These are phyloP conservation scores for Ogataea ganodermae DNA, from an alignment of 805 yeast genomes.

Conservation along the genomic window DNA sequence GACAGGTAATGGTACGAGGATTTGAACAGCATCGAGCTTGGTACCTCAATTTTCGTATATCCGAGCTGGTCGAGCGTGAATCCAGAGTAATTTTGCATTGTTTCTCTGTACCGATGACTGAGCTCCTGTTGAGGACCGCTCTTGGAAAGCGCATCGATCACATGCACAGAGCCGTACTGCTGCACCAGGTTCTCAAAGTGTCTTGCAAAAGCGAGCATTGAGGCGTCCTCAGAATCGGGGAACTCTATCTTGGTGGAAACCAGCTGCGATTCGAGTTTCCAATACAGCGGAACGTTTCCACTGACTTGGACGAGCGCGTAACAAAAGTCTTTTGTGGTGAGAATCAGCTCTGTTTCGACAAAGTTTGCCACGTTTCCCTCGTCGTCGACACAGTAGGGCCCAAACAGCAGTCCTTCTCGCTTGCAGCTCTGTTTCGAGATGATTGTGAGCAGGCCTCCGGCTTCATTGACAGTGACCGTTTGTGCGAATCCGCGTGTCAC, in stretches of 20 bases:
- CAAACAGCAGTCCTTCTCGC: constrained; percentile 51
- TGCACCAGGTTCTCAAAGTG: constrained; percentile 50
- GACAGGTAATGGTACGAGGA: constrained; percentile 29
- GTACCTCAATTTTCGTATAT: constrained; percentile 40
- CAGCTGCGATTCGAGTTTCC: constrained; percentile 52
- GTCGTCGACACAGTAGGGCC: constrained; percentile 61
- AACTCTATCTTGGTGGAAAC: constrained; percentile 47
- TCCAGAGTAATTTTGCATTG: constrained; percentile 19
- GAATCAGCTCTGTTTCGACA: constrained; percentile 52
- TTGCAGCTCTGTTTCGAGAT: constrained; percentile 54
- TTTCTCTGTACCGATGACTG: constrained; percentile 39
- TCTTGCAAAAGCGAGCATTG: constrained; percentile 51
- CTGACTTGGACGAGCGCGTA: constrained; percentile 48
- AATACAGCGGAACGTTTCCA: constrained; percentile 58
- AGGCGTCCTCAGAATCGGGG: constrained; percentile 54
- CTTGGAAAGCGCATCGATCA: constrained; percentile 50
- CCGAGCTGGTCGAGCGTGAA: constrained; percentile 21
- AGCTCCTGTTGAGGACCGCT: constrained; percentile 47
- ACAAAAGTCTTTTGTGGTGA: constrained; percentile 43
- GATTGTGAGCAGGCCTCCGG: constrained; percentile 46
- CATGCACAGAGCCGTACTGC: constrained; percentile 52
- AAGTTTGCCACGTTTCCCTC: constrained; percentile 54
- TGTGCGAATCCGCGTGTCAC: constrained; percentile 55
- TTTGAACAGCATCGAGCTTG: constrained; percentile 38
- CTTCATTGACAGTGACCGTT: constrained; percentile 32